Percentiles rank a stretch among this genome's conserved stretches.
Evolutionary conservation across 2,329 filamentous ascomycete species (phyloP).

Genomic region (Arthrobotrys megalospora): DNA sequence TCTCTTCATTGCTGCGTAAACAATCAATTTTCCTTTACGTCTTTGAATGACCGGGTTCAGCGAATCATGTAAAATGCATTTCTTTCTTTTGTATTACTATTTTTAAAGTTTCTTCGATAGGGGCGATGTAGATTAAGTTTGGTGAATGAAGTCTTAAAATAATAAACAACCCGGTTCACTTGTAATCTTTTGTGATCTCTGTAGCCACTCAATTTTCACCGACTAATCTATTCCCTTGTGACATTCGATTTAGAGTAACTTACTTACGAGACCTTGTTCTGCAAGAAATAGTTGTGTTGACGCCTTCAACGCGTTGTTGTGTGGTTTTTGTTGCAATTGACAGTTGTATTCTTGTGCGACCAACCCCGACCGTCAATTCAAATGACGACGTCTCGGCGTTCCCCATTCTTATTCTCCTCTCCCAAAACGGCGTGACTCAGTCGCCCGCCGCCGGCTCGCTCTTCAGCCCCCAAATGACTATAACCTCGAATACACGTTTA

Average conservation of each 20-base stretch:
- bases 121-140: constrained; percentile 61
- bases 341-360: neutral
- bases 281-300: neutral
- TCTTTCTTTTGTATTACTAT: constrained; percentile 61
- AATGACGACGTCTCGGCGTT: neutral
- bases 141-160: constrained; percentile 58
- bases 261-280: too few species aligned
- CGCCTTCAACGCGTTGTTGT: neutral
- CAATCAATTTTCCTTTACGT: constrained; percentile 56
- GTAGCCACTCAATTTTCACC: neutral
- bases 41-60: constrained; percentile 60
- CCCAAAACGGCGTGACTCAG: neutral
- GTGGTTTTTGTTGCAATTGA: neutral
- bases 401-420: neutral
- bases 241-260: too few species aligned
- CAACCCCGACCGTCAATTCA: neutral
- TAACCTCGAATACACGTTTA: too few species aligned
- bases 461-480: too few species aligned
- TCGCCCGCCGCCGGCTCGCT: neutral
- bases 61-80: constrained; percentile 61
- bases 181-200: constrained; percentile 7
- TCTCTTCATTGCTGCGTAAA: constrained; percentile 61
- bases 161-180: constrained; percentile 9
- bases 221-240: too few species aligned
- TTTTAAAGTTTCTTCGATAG: constrained; percentile 58